Evolutionary conservation across 2,329 filamentous ascomycete species (phyloP).

Genomic region (Kalmusia sp.): DNA sequence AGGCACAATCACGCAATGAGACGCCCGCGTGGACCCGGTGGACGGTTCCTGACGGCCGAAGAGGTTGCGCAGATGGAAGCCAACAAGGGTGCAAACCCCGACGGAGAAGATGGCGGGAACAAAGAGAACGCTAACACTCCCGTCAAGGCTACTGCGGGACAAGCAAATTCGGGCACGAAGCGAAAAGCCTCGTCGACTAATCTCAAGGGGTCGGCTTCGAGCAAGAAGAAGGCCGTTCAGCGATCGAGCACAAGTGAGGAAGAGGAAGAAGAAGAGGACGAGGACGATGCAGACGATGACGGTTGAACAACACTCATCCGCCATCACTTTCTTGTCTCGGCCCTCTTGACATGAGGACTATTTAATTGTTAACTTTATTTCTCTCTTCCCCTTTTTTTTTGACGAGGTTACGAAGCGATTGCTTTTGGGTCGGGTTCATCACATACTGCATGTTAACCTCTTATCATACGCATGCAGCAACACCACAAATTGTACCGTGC

Average conservation of each 20-base stretch:
- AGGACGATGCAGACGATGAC: slow-evolving; percentile 59
- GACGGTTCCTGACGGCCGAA: slow-evolving; percentile 93
- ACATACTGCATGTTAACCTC: slow-evolving; percentile 37
- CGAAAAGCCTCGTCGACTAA: slow-evolving; percentile 40
- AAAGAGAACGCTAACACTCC: slow-evolving; percentile 47
- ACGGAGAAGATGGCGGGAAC: slow-evolving; percentile 42
- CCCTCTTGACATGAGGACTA: slow-evolving; percentile 21
- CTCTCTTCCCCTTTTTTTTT: slow-evolving; percentile 34
- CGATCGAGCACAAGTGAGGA: slow-evolving; percentile 58
- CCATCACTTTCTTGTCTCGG: slow-evolving; percentile 7
- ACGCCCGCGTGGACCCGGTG: slow-evolving; percentile 88
- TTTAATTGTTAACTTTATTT: slow-evolving; percentile 29
- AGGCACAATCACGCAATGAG: slow-evolving; percentile 99
- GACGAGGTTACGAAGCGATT: slow-evolving; percentile 48
- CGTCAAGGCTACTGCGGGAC: slow-evolving; percentile 29
- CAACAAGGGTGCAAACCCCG: slow-evolving; percentile 32
- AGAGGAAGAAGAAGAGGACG: slow-evolving; percentile 59
- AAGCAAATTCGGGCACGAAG: slow-evolving; percentile 31
- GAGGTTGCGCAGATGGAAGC: slow-evolving; percentile 88
- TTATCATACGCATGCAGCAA: slow-evolving; percentile 30
- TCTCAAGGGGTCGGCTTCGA: slow-evolving; percentile 38
- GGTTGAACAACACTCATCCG: slow-evolving; percentile 25
- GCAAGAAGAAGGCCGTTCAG: slow-evolving; percentile 58
- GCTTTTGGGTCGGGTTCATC: slow-evolving; percentile 37
- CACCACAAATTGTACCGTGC: slow-evolving; percentile 39